These are phyloP conservation scores for Alternaria triticimaculans DNA, from an alignment of 2,329 filamentous ascomycete species.

Conservation along the genomic window DNA sequence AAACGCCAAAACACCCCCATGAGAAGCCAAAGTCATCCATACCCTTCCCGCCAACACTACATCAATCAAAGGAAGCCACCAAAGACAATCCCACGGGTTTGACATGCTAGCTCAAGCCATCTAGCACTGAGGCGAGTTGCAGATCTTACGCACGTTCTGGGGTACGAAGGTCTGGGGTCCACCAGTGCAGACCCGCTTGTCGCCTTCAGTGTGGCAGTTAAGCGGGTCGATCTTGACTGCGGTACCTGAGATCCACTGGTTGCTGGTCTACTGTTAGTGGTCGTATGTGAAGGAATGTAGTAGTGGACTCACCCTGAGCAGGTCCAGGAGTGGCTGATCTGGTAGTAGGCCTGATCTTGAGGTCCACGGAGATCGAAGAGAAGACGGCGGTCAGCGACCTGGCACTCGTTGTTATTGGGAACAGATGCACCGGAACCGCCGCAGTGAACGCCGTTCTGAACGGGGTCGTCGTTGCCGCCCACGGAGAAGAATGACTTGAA, in stretches of 20 bases:
- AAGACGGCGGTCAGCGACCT: constrained; percentile 21
- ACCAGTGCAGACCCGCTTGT: constrained; percentile 12
- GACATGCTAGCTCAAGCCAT: neutral
- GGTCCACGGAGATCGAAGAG: constrained; percentile 29
- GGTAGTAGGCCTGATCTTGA: constrained; percentile 28
- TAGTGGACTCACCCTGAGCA: constrained; percentile 35
- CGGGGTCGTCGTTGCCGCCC: constrained; percentile 23
- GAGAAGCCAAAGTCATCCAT: neutral
- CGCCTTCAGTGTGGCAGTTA: constrained; percentile 13
- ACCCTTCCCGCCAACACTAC: neutral
- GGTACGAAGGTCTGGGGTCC: constrained; percentile 18
- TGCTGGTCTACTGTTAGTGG: constrained; percentile 9
- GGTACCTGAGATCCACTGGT: constrained; percentile 30
- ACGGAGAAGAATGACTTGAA: constrained; percentile 30
- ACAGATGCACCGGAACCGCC: constrained; percentile 20
- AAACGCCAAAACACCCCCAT: neutral
- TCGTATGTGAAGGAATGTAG: neutral
- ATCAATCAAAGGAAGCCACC: neutral
- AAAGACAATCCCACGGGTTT: neutral
- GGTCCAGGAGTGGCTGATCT: constrained; percentile 37
- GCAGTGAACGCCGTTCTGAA: constrained; percentile 26
- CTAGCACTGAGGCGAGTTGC: constrained; percentile 22
- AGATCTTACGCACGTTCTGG: constrained; percentile 30
- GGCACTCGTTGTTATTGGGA: constrained; percentile 31
- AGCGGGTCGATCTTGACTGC: constrained; percentile 20